Evolutionary conservation across 208 protist species (phyloP).

Genomic region (Trichomonas tenax): DNA sequence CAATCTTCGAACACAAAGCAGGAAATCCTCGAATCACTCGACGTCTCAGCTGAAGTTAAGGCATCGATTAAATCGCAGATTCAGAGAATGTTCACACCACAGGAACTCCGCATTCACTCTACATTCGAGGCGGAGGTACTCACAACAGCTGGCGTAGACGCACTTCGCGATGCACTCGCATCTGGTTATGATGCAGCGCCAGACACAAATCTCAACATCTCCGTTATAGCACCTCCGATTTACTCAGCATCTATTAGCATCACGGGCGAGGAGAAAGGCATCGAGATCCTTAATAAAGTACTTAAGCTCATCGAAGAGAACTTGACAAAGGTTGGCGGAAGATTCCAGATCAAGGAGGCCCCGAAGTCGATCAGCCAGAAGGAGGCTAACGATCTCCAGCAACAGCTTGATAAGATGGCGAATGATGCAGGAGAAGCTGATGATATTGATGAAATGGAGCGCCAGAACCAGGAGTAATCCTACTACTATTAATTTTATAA

Average conservation of each 20-base stretch:
- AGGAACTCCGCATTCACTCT: neutral
- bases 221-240: neutral
- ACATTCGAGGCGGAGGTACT: constrained; percentile 3
- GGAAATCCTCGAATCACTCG: neutral
- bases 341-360: neutral
- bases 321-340: neutral
- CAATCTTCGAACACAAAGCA: neutral
- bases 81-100: neutral
- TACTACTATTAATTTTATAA: neutral
- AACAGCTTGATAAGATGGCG: neutral
- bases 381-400: neutral
- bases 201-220: neutral
- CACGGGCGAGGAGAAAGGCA: neutral
- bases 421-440: neutral
- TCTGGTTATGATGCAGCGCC: neutral
- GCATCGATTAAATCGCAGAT: neutral
- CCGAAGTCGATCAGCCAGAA: neutral
- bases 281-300: neutral
- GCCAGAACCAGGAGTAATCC: neutral
- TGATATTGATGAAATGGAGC: neutral
- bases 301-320: neutral
- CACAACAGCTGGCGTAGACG: neutral
- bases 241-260: neutral
- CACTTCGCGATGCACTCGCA: neutral
- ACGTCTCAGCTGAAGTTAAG: neutral